Conservation (phyloP, 2,329 filamentous ascomycete genomes). For the Diaporthe vaccinii region DNA sequence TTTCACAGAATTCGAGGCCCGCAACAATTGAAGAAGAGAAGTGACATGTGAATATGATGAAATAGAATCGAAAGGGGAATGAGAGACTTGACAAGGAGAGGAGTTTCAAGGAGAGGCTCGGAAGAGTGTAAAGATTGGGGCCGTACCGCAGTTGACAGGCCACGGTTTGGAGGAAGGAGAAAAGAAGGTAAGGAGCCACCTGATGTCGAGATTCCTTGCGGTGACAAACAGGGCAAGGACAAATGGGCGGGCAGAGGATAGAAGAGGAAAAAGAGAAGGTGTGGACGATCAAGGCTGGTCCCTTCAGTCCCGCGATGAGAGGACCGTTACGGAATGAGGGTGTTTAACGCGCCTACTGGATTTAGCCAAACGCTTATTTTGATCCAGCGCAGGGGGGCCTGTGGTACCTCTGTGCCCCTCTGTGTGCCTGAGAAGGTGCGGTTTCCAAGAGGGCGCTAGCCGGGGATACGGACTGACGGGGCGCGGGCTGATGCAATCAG, state of each 20-base stretch:
- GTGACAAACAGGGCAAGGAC: not conserved
- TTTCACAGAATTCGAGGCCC: not conserved
- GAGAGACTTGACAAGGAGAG: constrained; percentile 16
- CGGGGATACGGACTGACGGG: constrained; percentile 12
- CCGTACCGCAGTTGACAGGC: constrained; percentile 19
- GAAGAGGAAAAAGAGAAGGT: constrained; percentile 39
- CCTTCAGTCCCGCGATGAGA: constrained; percentile 20
- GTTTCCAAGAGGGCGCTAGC: constrained; percentile 31
- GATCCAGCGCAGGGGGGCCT: constrained; percentile 20
- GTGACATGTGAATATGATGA: constrained; percentile 6
- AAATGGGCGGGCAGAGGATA: constrained; percentile 26
- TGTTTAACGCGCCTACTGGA: constrained; percentile 37
- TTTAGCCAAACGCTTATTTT: constrained; percentile 36
- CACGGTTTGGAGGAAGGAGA: not conserved
- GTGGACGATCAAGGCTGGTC: constrained; percentile 22
- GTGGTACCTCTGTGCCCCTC: constrained; percentile 25
- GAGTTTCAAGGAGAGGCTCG: constrained; percentile 25
- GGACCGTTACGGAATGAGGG: constrained; percentile 35
- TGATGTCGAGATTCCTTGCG: not conserved
- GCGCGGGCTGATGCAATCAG: constrained; percentile 35
- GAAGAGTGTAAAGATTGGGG: constrained; percentile 28
- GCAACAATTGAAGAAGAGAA: not conserved
- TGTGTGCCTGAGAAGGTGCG: constrained; percentile 32
- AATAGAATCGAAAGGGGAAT: constrained; percentile 1
- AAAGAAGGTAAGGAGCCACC: constrained; percentile 28